These are phyloP conservation scores for Dipteronia sinensis DNA, from an alignment of 345 rosid species.

Conservation along the genomic window DNA sequence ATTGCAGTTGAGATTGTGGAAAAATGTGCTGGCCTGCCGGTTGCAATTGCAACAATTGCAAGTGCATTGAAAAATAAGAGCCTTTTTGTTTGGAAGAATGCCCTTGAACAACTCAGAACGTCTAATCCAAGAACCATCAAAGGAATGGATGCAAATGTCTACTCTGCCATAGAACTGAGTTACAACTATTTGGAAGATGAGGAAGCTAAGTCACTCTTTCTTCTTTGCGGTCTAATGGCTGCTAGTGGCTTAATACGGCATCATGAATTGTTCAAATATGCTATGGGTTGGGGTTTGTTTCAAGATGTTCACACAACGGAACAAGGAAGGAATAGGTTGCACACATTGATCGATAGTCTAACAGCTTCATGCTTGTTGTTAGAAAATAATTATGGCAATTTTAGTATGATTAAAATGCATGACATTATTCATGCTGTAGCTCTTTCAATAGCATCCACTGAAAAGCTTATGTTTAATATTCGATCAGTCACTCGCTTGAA, in stretches of 20 bases:
- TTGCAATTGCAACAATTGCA: conserved; percentile 20
- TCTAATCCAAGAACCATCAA: not conserved
- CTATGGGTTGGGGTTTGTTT: conserved; percentile 27
- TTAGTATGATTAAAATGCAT: conserved; percentile 40
- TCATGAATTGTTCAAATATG: not conserved
- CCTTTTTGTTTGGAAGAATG: conserved; percentile 3
- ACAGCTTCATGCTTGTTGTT: conserved; percentile 25
- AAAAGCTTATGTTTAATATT: not conserved
- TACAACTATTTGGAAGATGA: not conserved
- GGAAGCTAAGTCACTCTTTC: not conserved
- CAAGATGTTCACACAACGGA: not conserved
- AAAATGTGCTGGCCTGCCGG: conserved; percentile 25
- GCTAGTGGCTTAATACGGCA: too few relatives aligned
- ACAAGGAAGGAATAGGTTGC: conserved; percentile 1
- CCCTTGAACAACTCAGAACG: not conserved
- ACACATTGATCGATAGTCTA: conserved; percentile 13
- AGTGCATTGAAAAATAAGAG: conserved; percentile 3
- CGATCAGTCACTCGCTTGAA: not conserved
- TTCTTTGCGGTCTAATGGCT: not conserved
- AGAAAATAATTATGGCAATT: not conserved
- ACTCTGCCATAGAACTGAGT: not conserved
- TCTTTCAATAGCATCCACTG: conserved; percentile 17
- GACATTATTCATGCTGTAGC: conserved; percentile 25
- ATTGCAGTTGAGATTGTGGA: not conserved
- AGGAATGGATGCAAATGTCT: not conserved